Percentiles rank a stretch among this genome's conserved stretches.
Conservation (phyloP, 768 basidiomycete species). For the Lentinus tigrinus region DNA sequence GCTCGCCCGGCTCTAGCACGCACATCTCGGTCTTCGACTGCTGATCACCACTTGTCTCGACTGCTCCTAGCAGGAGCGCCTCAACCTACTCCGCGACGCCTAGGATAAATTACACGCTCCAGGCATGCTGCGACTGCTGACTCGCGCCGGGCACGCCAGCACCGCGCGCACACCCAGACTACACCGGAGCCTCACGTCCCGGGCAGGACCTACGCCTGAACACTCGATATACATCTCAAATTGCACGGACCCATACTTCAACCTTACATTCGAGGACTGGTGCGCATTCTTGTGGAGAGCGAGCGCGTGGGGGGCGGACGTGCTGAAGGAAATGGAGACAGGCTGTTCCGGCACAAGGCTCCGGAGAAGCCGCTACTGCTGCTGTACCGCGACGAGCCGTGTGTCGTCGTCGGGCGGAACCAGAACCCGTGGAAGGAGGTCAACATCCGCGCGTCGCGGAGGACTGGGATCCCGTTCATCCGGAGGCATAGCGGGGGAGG, state of each 20-base stretch:
- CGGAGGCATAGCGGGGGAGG: constrained; percentile 90
- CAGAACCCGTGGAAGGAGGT: constrained; percentile 99
- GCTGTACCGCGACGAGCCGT: constrained; percentile 84
- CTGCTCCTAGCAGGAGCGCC: too few species aligned
- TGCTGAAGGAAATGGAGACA: constrained; percentile 22
- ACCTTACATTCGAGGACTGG: constrained; percentile 91
- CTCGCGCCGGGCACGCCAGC: too few species aligned
- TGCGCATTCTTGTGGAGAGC: constrained; percentile 32
- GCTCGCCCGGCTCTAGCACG: too few species aligned
- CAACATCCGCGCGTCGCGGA: constrained; percentile 60
- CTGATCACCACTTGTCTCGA: too few species aligned
- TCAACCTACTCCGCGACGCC: too few species aligned
- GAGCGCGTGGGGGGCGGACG: constrained; percentile 15
- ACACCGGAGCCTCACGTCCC: background rate
- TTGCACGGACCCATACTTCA: constrained; percentile 84
- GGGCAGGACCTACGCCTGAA: constrained; percentile 5
- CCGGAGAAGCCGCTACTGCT: constrained; percentile 71
- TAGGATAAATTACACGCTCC: too few species aligned
- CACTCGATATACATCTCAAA: constrained; percentile 70
- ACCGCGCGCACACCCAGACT: background rate
- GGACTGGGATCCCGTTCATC: constrained; percentile 67
- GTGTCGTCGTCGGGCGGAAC: constrained; percentile 92
- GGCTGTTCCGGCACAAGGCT: constrained; percentile 79
- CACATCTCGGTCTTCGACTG: too few species aligned
- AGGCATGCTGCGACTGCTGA: too few species aligned